Conservation (phyloP, 805 yeast genomes). For the Candida chilensis region DNA sequence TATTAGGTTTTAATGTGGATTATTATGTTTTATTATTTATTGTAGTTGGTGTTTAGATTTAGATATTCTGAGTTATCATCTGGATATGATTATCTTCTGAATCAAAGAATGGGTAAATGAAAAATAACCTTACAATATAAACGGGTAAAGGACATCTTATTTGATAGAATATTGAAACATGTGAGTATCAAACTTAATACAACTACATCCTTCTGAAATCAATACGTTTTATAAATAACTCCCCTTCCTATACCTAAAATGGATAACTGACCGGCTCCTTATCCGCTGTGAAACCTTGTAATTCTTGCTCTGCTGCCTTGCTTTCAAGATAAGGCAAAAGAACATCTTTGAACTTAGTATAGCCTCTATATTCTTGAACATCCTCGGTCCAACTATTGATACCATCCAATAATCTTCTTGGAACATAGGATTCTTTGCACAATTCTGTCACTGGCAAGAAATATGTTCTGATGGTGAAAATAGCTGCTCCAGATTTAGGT, state of each 20-base stretch:
- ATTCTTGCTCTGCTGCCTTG: constrained; percentile 39
- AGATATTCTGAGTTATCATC: no score
- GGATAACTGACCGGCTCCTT: constrained; percentile 34
- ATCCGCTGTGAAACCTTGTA: constrained; percentile 25
- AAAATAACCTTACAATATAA: no score
- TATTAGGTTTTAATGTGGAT: background rate
- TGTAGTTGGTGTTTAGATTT: no score
- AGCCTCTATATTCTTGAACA: constrained; percentile 55
- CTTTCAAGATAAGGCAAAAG: constrained; percentile 44
- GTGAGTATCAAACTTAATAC: no score
- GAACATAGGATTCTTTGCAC: constrained; percentile 51
- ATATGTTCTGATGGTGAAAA: constrained; percentile 58
- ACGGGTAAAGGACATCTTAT: no score
- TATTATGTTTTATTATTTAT: background rate
- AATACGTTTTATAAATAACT: no score
- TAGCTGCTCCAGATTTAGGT: constrained; percentile 47
- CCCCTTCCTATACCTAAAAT: no score
- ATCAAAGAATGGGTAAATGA: no score
- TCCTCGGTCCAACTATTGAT: constrained; percentile 51
- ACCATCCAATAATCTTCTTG: constrained; percentile 50
- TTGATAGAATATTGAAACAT: no score
- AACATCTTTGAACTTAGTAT: constrained; percentile 39
- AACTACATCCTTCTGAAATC: no score
- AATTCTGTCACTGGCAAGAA: constrained; percentile 46
- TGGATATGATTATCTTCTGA: no score